Evolutionary conservation across 495 filamentous ascomycete species (phyloP).

Genomic region (Hypoxylon fuscum): DNA sequence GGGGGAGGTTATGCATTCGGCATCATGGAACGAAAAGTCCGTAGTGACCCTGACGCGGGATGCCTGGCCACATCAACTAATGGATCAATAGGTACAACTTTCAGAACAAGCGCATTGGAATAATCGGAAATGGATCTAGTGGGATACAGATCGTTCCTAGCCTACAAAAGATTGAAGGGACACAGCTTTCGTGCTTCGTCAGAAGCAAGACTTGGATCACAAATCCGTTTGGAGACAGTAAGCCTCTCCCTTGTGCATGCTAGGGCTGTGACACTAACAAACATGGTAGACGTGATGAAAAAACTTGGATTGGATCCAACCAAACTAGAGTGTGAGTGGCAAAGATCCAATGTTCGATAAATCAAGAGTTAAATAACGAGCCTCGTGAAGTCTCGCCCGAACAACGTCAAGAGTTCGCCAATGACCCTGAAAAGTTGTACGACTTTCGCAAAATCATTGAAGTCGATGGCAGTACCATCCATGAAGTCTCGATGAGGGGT

Average conservation of each 20-base stretch:
- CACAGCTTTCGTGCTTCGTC: conserved; percentile 70
- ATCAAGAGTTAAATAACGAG: not conserved
- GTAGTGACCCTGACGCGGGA: not conserved
- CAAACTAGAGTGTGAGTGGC: conserved; percentile 46
- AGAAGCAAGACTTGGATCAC: conserved; percentile 74
- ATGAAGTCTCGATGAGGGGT: conserved; percentile 47
- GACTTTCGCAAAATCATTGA: conserved; percentile 55
- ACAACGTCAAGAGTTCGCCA: conserved; percentile 44
- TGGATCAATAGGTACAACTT: conserved; percentile 53
- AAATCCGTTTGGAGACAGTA: conserved; percentile 51
- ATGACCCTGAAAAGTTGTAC: conserved; percentile 44
- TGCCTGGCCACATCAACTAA: conserved; percentile 7
- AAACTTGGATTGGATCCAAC: conserved; percentile 50
- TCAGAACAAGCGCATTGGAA: conserved; percentile 59
- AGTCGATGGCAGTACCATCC: conserved; percentile 47
- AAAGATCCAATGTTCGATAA: not conserved
- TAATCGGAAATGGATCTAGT: conserved; percentile 70
- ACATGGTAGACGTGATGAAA: conserved; percentile 44
- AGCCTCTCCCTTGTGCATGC: conserved; percentile 13
- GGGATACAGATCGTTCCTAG: conserved; percentile 76
- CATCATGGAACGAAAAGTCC: conserved; percentile 55
- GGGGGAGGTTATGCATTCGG: conserved; percentile 67
- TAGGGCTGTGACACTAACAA: conserved; percentile 10
- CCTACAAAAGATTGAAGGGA: conserved; percentile 62
- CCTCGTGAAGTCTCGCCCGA: conserved; percentile 44